Conservation (phyloP, 331 rosid species). For the Spiraea crenata region DNA sequence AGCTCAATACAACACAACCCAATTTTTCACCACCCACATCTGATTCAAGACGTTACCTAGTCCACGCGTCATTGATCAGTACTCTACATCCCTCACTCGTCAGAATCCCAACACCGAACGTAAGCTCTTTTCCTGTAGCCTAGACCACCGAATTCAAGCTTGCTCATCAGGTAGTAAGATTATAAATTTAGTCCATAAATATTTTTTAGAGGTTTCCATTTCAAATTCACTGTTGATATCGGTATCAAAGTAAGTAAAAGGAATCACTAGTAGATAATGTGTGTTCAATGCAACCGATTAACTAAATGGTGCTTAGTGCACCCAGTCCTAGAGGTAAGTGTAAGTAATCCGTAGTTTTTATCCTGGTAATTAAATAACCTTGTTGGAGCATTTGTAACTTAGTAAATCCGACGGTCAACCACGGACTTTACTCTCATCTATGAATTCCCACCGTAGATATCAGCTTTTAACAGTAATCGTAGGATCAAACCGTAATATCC, state of each 20-base stretch:
- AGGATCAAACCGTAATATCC: conserved; percentile 12
- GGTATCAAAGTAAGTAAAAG: too few species aligned
- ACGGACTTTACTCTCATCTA: conserved; percentile 26
- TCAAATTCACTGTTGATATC: too few species aligned
- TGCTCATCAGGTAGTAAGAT: not conserved
- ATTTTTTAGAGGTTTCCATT: too few species aligned
- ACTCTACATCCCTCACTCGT: conserved; percentile 23
- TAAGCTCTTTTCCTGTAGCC: not conserved
- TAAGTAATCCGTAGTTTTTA: not conserved
- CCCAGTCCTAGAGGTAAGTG: too few species aligned
- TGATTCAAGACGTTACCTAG: too few species aligned
- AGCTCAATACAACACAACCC: conserved; percentile 2
- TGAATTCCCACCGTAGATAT: conserved; percentile 47
- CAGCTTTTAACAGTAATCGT: conserved; percentile 16
- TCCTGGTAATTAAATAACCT: too few species aligned
- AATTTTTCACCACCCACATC: conserved; percentile 7
- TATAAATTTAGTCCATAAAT: too few species aligned
- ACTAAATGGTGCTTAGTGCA: too few species aligned
- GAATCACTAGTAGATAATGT: too few species aligned
- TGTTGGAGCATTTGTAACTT: conserved; percentile 15
- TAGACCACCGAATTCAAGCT: conserved; percentile 18
- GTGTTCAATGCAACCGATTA: too few species aligned
- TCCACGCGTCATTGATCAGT: not conserved
- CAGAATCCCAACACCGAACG: not conserved
- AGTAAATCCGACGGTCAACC: conserved; percentile 36